Base-by-base conservation (phyloP, 2,329 filamentous ascomycete genomes). In the Aureobasidium subglaciale region DNA sequence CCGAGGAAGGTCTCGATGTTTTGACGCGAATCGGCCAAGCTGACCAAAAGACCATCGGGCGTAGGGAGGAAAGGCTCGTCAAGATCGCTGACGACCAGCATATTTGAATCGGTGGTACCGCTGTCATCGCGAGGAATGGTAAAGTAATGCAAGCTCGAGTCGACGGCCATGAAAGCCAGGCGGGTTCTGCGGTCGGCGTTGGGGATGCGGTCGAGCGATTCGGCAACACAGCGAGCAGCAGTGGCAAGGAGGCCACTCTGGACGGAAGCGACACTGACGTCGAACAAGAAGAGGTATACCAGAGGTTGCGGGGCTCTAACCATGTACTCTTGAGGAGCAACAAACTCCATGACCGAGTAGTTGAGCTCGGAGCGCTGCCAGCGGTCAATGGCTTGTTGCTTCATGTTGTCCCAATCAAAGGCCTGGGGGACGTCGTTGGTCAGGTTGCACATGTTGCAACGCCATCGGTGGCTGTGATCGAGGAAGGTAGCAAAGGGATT, bases 321-420 rank as follows among this genome's bases (percentile, higher is more conserved):
- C 93, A 99, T 99, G 74, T 99, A 99, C 73, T 99, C 93, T 72
- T 99, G 93, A 2, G 93, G 93, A 11, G 93, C 93, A 62, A 99
- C 88, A 68, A 96, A 99, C 68, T 99, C 93, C 59, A 96, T 91
- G 32, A 97, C 90, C n/a, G 90, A 82, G 68, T 96, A 87, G 74
- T 99, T 99, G 59, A 99, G 78, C 70, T 99, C 93, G 35, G 90
- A 82, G 64, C 93, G 81, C 70, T 95, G 86, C 87, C 93, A 95
- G 67, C 93, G 80, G 70, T 99, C 92, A 49, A 95, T 86, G 52
- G 84, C 87, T 76, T 95, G 91, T 72, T 97, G 92, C 55, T 90
- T 80, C 41, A 89, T 86, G 30, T 90, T 86, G 72, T 99, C 93
- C 93, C 93, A 99, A 70, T 99, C 93, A 63, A 99, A 99, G 34